Base-by-base conservation (phyloP, 2,329 filamentous ascomycete genomes). In the Ophiostoma ulmi region DNA sequence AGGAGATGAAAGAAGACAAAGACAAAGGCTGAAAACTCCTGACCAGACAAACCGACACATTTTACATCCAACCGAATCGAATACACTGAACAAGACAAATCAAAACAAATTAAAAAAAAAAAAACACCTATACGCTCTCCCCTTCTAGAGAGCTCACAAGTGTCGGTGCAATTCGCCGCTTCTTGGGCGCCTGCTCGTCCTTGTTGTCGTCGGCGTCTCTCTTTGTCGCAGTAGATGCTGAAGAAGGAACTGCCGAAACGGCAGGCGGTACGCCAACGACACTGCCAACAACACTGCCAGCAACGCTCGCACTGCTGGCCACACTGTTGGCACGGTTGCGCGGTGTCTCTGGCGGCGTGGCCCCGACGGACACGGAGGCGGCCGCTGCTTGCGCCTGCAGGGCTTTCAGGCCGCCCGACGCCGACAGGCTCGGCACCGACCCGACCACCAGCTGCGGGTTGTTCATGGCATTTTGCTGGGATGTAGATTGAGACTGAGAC, bases 291-390 rank as follows among this genome's bases (percentile, higher is more conserved):
- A 79, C 83, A 71, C 84, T 87, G 36, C 58, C 31, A 5, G 69
- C 69, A 20, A 71, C 67, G 31, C 69, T 69, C 5, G 76, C 74
- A 64, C 76, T 79, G 58, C 77, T 79, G 20, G 85, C 80, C n/a
- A 79, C 83, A 71, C 84, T 87, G 36, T 82, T 85, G 64, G 83
- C 82, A 5, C 86, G 84, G 75, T 86, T 87, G 68, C 87, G 85
- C 6, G 94, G 94, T 3, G 94, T 98, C 78, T 97, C 91, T 0
- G 94, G 95, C 2, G 95, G 94, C 8, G 94, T 97, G 52, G 91
- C 68, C 1, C 69, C 69, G 1, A 44, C 64, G 2, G 36, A 36
- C 5, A 44, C 64, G 2, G 36, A 36, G 8, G 48, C 58, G 5
- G 69, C 41, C 4, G 66, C 63, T 5, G 67, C 64, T 7, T 31